Base-by-base conservation (phyloP, 306 rosid species). In the Psophocarpus tetragonolobus region DNA sequence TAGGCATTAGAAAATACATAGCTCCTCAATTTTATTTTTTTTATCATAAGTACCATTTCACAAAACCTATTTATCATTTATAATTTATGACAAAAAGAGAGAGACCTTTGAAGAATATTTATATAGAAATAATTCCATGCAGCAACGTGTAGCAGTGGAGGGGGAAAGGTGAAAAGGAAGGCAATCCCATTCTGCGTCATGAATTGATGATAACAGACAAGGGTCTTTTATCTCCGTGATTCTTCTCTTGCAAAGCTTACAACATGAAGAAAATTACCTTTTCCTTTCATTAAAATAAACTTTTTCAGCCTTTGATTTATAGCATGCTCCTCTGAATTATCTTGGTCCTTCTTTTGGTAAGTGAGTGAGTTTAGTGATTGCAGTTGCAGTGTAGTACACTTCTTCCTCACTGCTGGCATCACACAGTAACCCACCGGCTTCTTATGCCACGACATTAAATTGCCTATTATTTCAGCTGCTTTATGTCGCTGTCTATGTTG, bases 371-470 rank as follows among this genome's bases (percentile, higher is more conserved):
- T 82, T 82, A 78, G 82, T 82, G 74, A 70, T 39, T 68, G 69
- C 85, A 61, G 81, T 39, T 68, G 69, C 85, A 61, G 81, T 76
- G 78, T 38, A 36, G 62, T 60, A 75, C 56, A 75, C 56, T n/a
- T 42, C 35, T 24, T 20, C 65, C 54, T 68, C 42, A 9, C 70
- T 11, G 23, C 63, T 12, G 72, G 72, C 72, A 60, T 30, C 60
- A 74, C 68, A 73, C 54, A 33, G 64, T 42, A 65, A 48, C 74
- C 74, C 67, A 72, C 83, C 42, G 50, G 45, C 38, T 61, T 64
- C 81, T 68, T 13, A 18, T 35, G 77, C 74, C 82, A 48, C 78
- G 77, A 41, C 81, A 82, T 82, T 82, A 61, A 82, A 82, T 76
- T 51, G 71, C 79, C 82, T 76, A 47, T 44, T 51, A 64, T 53